Evolutionary conservation across 2,329 filamentous ascomycete species (phyloP).

Genomic region (Hymenoscyphus albidus): DNA sequence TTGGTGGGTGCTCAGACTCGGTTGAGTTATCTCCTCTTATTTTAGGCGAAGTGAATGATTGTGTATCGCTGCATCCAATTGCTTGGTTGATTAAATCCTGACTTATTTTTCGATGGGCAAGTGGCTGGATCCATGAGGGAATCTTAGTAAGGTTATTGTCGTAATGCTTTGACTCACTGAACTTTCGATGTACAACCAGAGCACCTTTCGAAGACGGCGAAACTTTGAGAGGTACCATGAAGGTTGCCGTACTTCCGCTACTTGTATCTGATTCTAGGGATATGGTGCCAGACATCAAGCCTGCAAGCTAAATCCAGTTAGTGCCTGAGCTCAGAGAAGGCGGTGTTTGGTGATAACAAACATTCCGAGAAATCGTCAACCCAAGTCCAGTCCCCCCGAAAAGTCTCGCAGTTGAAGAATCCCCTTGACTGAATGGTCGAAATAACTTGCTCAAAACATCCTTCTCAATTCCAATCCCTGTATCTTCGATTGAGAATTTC

Average conservation of each 20-base stretch:
- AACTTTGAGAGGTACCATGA: conserved; percentile 25
- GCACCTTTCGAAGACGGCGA: not conserved
- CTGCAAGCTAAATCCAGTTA: conserved; percentile 21
- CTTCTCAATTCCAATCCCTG: conserved; percentile 66
- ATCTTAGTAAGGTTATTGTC: not conserved
- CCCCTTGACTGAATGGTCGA: conserved; percentile 76
- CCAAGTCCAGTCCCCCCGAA: conserved; percentile 77
- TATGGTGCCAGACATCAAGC: conserved; percentile 26
- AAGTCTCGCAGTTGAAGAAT: conserved; percentile 69
- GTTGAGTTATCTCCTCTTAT: not conserved
- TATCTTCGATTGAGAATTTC: conserved; percentile 69
- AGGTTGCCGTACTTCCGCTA: conserved; percentile 25
- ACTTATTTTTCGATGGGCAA: conserved; percentile 12
- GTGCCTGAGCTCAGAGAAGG: not conserved
- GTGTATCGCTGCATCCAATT: conserved; percentile 12
- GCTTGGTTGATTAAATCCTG: conserved; percentile 21
- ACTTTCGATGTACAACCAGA: not conserved
- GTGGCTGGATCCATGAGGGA: conserved; percentile 13
- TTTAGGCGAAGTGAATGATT: conserved; percentile 6
- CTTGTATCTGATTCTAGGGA: conserved; percentile 16
- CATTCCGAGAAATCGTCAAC: conserved; percentile 54
- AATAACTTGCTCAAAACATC: conserved; percentile 72
- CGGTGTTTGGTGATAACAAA: conserved; percentile 3
- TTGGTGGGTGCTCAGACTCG: conserved; percentile 11
- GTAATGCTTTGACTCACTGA: not conserved